phyloP scores from a whole-genome alignment of 106 monocot species.

The Platanthera guangdongensis region DNA sequence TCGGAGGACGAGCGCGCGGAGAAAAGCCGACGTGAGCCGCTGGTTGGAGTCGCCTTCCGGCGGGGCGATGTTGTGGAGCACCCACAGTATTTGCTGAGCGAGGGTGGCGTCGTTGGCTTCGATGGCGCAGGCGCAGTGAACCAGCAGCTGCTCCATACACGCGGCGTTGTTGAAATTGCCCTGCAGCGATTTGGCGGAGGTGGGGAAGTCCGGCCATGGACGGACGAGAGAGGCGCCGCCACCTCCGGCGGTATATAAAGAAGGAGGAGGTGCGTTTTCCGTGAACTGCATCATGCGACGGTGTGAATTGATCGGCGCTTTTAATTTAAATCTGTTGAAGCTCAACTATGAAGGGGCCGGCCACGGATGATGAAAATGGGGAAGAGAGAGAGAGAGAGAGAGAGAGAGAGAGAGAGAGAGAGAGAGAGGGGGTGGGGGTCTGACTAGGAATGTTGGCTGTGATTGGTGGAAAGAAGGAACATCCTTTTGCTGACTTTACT shows the following conservation, averaged over 20 bases:
- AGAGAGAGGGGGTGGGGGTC: not conserved
- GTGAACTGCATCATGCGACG: constrained; percentile 11
- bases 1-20: constrained; percentile 38
- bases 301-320: not conserved
- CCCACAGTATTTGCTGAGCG: constrained; percentile 67
- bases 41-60: constrained; percentile 43
- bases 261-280: not conserved
- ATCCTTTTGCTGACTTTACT: too few relatives aligned
- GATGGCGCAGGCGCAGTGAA: constrained; percentile 52
- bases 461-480: not conserved
- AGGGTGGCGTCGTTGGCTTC: constrained; percentile 45
- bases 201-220: not conserved
- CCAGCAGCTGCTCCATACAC: constrained; percentile 55
- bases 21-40: constrained; percentile 48
- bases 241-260: not conserved
- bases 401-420: constrained; percentile 4
- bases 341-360: not conserved
- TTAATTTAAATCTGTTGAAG: not conserved
- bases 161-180: constrained; percentile 26
- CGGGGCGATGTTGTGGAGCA: constrained; percentile 56
- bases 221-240: not conserved
- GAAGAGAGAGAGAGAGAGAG: too few relatives aligned
- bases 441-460: not conserved
- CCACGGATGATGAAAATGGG: too few relatives aligned
- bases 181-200: not conserved